Conservation (phyloP, 2,329 filamentous ascomycete species). For the Ilyonectria destructans region DNA sequence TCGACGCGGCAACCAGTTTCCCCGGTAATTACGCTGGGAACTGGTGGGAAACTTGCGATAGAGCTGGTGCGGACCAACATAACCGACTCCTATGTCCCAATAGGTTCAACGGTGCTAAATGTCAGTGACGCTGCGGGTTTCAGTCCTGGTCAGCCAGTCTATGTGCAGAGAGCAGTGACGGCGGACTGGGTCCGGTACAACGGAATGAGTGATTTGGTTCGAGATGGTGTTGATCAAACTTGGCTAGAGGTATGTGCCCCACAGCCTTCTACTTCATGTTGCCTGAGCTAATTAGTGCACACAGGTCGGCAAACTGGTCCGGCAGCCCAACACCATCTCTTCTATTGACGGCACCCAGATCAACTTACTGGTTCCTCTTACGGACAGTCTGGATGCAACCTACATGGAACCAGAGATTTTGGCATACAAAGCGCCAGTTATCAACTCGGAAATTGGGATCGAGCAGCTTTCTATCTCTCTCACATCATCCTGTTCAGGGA, state of each 20-base stretch:
- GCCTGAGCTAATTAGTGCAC: neutral
- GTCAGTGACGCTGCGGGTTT: slow-evolving; percentile 20
- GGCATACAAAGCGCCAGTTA: slow-evolving; percentile 32
- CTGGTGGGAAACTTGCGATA: neutral
- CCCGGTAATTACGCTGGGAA: slow-evolving; percentile 38
- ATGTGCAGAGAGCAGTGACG: slow-evolving; percentile 31
- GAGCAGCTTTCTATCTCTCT: slow-evolving; percentile 30
- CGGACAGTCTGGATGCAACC: slow-evolving; percentile 32
- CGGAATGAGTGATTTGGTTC: slow-evolving; percentile 36
- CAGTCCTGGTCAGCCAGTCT: slow-evolving; percentile 32
- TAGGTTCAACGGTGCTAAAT: slow-evolving; percentile 29
- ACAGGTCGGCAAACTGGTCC: slow-evolving; percentile 28
- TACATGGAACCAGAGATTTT: slow-evolving; percentile 35
- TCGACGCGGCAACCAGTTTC: slow-evolving; percentile 3
- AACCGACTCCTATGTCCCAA: slow-evolving; percentile 38
- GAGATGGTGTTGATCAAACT: slow-evolving; percentile 33
- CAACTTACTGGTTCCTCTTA: slow-evolving; percentile 39
- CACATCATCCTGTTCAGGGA: slow-evolving; percentile 32
- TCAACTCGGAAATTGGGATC: slow-evolving; percentile 38
- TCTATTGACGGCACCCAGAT: slow-evolving; percentile 36
- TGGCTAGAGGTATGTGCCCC: slow-evolving; percentile 38
- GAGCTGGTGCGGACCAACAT: slow-evolving; percentile 27
- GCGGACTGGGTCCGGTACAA: slow-evolving; percentile 37
- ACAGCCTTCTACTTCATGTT: fast-evolving
- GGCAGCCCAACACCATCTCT: slow-evolving; percentile 33